Conservation (phyloP, 108 stramenopile species). For the Nitzschia sp. region DNA sequence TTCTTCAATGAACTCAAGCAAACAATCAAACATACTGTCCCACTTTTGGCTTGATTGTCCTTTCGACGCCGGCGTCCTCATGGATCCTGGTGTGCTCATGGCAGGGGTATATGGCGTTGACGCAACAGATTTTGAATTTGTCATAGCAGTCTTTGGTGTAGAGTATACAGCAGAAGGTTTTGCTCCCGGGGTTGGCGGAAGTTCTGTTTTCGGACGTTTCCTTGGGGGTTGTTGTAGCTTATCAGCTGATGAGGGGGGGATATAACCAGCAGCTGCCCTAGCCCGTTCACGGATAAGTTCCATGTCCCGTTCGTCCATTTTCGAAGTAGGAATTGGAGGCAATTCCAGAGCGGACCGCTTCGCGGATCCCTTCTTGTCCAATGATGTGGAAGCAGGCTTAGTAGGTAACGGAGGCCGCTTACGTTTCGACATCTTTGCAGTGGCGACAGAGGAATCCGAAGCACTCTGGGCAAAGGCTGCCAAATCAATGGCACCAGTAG, state of each 20-base stretch:
- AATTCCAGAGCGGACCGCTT: slow-evolving; percentile 25
- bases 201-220: slow-evolving; percentile 34
- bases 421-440: slow-evolving; percentile 16
- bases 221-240: slow-evolving; percentile 31
- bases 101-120: slow-evolving; percentile 21
- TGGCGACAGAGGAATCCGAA: slow-evolving; percentile 10
- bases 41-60: slow-evolving; percentile 76
- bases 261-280: slow-evolving; percentile 76
- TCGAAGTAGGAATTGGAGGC: slow-evolving; percentile 53
- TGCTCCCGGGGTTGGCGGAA: slow-evolving; percentile 29
- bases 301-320: slow-evolving; percentile 63
- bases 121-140: slow-evolving; percentile 1
- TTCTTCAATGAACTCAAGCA: slow-evolving; percentile 72
- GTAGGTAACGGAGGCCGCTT: slow-evolving; percentile 16
- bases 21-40: slow-evolving; percentile 83
- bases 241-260: slow-evolving; percentile 40
- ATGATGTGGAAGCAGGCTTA: background rate
- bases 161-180: slow-evolving; percentile 2
- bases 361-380: slow-evolving; percentile 14
- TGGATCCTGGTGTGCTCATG: slow-evolving; percentile 30
- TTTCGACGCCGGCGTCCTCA: slow-evolving; percentile 31
- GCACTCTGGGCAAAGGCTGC: slow-evolving; percentile 34
- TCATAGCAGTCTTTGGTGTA: slow-evolving; percentile 33
- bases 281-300: slow-evolving; percentile 71
- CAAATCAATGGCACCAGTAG: slow-evolving; percentile 61